Evolutionary conservation across 1,284 basidiomycete species (phyloP), one percentile per base, ranked within the genome.

Genomic region (Leccinum ponderosum): DNA sequence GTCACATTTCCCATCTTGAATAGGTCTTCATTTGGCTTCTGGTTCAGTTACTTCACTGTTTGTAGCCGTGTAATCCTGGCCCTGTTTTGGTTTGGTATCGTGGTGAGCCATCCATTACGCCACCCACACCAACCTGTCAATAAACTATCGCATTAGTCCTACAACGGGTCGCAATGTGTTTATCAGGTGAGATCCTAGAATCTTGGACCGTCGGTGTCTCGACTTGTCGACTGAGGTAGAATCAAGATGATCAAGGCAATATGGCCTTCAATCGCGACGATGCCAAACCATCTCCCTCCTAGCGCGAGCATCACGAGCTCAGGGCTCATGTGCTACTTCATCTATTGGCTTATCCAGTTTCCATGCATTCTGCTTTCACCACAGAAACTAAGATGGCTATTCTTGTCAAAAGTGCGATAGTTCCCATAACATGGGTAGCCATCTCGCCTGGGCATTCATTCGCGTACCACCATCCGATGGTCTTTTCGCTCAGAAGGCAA

Each of bases 291-390:
- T 53, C 77, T 90, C 8, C 76, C 85, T n/a, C 71, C 66, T 0
- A 72, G 66, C 17, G 80, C 83, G 33, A 81, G 83, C 61, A 85
- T 88, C 57, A 88, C 87, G 0, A 83, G 82, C 1, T 72, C 76
- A 27, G 80, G 79, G 6, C 78, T 85, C 64, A 70, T 83, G 55
- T 85, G 83, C 65, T 88, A 87, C 75, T 81, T 89, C 76, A 68
- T 90, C 56, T 87, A 84, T 76, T 88, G 86, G 87, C 71, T 86
- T 35, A 76, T 85, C 52, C 81, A 85, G 69, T 76, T 85, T 62
- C 88, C 88, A 0, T 83, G 89, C 72, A 77, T 87, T 73, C 76
- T 89, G 54, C 75, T 88, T 61, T 83, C 87, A 57, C 84, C 87
- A 12, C 81, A 85, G 61, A 78, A 80, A 69, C 78, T 90, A 58